These are phyloP conservation scores for Dactylonectria estremocensis DNA, from an alignment of 2,329 filamentous ascomycete genomes.

Conservation along the genomic window DNA sequence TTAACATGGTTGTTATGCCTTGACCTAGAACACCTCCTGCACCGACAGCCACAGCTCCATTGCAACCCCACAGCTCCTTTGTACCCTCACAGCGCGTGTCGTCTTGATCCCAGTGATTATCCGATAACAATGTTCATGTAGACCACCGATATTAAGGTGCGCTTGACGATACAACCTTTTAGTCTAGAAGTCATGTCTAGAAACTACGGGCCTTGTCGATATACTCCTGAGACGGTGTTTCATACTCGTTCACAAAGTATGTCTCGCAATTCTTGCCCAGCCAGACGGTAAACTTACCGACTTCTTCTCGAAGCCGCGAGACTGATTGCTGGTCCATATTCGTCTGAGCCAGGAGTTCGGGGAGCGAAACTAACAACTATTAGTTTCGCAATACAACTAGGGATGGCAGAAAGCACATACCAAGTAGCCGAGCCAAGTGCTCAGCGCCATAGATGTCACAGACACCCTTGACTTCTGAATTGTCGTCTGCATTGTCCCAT, in stretches of 20 bases:
- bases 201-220: slow-evolving; percentile 74
- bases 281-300: slow-evolving; percentile 89
- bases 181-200: slow-evolving; percentile 55
- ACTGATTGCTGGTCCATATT: slow-evolving; percentile 98
- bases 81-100: neutral
- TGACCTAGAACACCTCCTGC: neutral
- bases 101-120: neutral
- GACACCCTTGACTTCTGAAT: slow-evolving; percentile 78
- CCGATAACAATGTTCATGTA: neutral
- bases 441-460: slow-evolving; percentile 93
- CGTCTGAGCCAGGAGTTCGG: slow-evolving; percentile 95
- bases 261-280: slow-evolving; percentile 81
- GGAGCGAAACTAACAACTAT: slow-evolving; percentile 79
- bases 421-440: slow-evolving; percentile 89
- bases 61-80: neutral
- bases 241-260: slow-evolving; percentile 86
- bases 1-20: neutral
- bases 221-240: slow-evolving; percentile 80
- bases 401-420: slow-evolving; percentile 65
- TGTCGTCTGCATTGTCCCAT: slow-evolving; percentile 74
- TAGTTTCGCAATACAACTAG: neutral
- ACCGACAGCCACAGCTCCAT: neutral
- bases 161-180: neutral
- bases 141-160: neutral
- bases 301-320: slow-evolving; percentile 88